These are phyloP conservation scores for Trametes polyzona DNA, from an alignment of 1,284 basidiomycete species.

Conservation along the genomic window DNA sequence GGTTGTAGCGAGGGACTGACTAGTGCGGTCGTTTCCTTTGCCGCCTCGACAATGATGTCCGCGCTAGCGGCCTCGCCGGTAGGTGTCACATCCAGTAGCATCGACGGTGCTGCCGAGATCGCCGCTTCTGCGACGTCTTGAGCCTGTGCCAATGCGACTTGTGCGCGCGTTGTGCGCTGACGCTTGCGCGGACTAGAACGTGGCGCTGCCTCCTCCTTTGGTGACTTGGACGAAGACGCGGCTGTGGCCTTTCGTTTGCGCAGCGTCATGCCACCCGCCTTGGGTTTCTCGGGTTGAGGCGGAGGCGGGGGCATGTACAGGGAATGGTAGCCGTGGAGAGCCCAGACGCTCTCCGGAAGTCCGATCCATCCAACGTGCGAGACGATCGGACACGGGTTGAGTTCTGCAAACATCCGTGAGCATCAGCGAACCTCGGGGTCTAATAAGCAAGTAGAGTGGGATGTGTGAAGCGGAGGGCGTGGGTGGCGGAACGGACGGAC, in stretches of 20 bases:
- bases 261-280: constrained; percentile 28
- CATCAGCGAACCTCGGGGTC: not conserved
- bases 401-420: constrained; percentile 17
- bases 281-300: constrained; percentile 17
- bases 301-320: constrained; percentile 15
- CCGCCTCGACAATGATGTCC: constrained; percentile 8
- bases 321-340: constrained; percentile 24
- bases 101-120: not conserved
- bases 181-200: constrained; percentile 24
- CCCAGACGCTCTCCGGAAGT: constrained; percentile 26
- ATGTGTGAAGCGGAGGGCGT: not conserved
- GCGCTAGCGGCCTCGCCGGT: not conserved
- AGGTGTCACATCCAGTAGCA: constrained; percentile 3
- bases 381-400: constrained; percentile 29
- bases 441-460: not conserved
- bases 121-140: not conserved
- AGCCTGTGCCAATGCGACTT: not conserved
- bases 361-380: constrained; percentile 30
- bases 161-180: constrained; percentile 20
- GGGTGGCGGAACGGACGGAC: not conserved
- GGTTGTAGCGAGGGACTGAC: constrained; percentile 16
- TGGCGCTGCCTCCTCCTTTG: constrained; percentile 1
- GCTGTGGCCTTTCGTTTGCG: constrained; percentile 29
- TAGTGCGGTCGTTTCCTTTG: constrained; percentile 17
- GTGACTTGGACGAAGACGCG: not conserved